Evolutionary conservation across 2,329 filamentous ascomycete genomes (phyloP).

Genomic region (Tolypocladium amazonense): DNA sequence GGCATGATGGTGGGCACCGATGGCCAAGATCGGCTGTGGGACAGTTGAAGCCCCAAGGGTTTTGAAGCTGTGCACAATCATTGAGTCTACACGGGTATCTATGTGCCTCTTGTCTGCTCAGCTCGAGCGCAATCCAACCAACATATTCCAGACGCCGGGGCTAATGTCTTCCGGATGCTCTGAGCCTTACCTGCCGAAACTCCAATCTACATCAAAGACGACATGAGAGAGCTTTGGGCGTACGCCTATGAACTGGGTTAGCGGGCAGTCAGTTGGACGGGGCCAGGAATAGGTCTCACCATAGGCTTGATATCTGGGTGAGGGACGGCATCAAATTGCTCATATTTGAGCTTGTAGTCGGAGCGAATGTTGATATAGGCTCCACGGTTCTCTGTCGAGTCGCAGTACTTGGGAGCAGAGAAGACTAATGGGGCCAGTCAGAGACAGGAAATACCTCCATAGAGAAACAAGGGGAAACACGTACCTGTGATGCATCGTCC

Average conservation of each 20-base stretch:
- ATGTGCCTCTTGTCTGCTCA: slow-evolving; percentile 3
- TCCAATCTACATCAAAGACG: slow-evolving; percentile 52
- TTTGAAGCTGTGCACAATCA: slow-evolving; percentile 5
- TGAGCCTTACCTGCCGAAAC: background rate
- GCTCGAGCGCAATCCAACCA: slow-evolving; percentile 1
- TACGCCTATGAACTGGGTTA: slow-evolving; percentile 51
- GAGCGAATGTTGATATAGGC: slow-evolving; percentile 95
- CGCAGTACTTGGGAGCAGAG: slow-evolving; percentile 94
- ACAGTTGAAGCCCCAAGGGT: slow-evolving; percentile 18
- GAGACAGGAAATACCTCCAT: background rate
- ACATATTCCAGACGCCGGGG: slow-evolving; percentile 5
- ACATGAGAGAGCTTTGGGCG: slow-evolving; percentile 72
- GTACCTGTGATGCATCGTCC: slow-evolving; percentile 86
- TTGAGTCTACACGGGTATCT: slow-evolving; percentile 10
- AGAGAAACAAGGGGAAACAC: slow-evolving; percentile 11
- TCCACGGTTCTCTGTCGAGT: slow-evolving; percentile 95
- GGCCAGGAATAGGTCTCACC: slow-evolving; percentile 31
- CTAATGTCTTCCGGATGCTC: slow-evolving; percentile 7
- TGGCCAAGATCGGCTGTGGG: slow-evolving; percentile 34
- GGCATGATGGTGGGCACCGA: slow-evolving; percentile 44
- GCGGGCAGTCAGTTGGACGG: slow-evolving; percentile 5
- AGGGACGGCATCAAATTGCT: slow-evolving; percentile 92
- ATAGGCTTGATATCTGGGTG: slow-evolving; percentile 95
- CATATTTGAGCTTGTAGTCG: slow-evolving; percentile 83
- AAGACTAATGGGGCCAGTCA: slow-evolving; percentile 52